Base-by-base conservation (phyloP, 805 yeast species). In the Priceomyces carsonii region DNA sequence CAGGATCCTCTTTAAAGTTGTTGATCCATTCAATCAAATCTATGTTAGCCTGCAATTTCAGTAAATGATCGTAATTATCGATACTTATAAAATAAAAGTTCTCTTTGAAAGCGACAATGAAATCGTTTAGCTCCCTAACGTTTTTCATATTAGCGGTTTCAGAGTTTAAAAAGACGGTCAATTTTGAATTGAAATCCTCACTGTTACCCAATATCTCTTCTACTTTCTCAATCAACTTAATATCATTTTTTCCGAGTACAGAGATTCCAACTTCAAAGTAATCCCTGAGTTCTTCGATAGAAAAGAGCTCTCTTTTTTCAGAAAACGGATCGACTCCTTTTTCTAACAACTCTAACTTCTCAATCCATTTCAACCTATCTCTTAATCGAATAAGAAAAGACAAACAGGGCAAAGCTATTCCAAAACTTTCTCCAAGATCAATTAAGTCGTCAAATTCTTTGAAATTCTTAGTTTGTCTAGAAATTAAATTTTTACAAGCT, bases 371-470 rank as follows among this genome's bases (percentile, higher is more conserved):
- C 32, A 61, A 35, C 9, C 62, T 43, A 36, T 59, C 62, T 37
- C 66, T 48, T n/a, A 69, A 42, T 30, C 74, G 51, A 2, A 45
- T 49, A n/a, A 68, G 45, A 34, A 68, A 66, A 12, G 39, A 43
- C 31, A 68, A 51, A 1, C 81, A 71, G 2, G 77, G 73, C 10
- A 84, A 53, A 5, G 64, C 69, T 24, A 85, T 55, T 3, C 85
- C 85, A 49, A 82, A 75, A 2, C 80, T 69, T 38, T 68, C 64
- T 1, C 90, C 91, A 23, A 77, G 54, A 28, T 68, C 72, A 16
- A 80, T 71, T 52, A 82, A 53, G 26, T 75, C 79, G 23, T 66
- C 59, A 32, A 78, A 67, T 17, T 80, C 84, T 10, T 63, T 66
- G 6, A 64, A 34, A 1, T 63, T 45, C 14, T 62, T 66, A 9